Conservation (phyloP, 2,329 filamentous ascomycete genomes). For the Arthrinium phaeospermum region DNA sequence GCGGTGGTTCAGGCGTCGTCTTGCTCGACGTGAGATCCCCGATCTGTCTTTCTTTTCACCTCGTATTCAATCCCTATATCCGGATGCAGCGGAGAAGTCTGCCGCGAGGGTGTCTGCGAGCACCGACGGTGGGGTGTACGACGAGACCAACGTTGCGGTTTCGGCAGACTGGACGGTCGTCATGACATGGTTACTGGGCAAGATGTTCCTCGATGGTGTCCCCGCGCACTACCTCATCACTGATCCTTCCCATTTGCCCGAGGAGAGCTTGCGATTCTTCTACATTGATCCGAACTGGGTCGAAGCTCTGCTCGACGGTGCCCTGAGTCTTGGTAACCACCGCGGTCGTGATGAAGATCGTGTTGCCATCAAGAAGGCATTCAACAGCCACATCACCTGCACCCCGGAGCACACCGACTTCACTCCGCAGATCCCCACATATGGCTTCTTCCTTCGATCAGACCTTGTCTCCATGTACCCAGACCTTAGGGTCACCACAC, state of each 20-base stretch:
- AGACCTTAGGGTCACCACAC: slow-evolving; percentile 44
- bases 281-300: slow-evolving; percentile 50
- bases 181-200: slow-evolving; percentile 43
- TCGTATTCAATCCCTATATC: too few relatives aligned
- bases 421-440: slow-evolving; percentile 43
- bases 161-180: slow-evolving; percentile 46
- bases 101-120: slow-evolving; percentile 23
- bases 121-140: slow-evolving; percentile 30
- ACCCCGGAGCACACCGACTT: slow-evolving; percentile 28
- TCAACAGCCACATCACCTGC: slow-evolving; percentile 40
- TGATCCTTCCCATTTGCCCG: slow-evolving; percentile 43
- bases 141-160: slow-evolving; percentile 39
- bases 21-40: too few relatives aligned
- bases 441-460: slow-evolving; percentile 47
- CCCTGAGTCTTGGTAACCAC: slow-evolving; percentile 48
- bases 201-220: slow-evolving; percentile 42
- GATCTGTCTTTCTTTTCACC: too few relatives aligned
- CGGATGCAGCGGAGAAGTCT: too few relatives aligned
- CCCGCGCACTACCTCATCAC: slow-evolving; percentile 48
- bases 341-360: slow-evolving; percentile 39
- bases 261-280: slow-evolving; percentile 52
- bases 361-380: slow-evolving; percentile 35
- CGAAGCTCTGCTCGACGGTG: slow-evolving; percentile 50
- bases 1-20: too few relatives aligned
- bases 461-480: slow-evolving; percentile 44